Percentiles rank a stretch among this genome's conserved stretches.
Conservation (phyloP, 2,329 filamentous ascomycete genomes). For the Penicillium rolfsii region DNA sequence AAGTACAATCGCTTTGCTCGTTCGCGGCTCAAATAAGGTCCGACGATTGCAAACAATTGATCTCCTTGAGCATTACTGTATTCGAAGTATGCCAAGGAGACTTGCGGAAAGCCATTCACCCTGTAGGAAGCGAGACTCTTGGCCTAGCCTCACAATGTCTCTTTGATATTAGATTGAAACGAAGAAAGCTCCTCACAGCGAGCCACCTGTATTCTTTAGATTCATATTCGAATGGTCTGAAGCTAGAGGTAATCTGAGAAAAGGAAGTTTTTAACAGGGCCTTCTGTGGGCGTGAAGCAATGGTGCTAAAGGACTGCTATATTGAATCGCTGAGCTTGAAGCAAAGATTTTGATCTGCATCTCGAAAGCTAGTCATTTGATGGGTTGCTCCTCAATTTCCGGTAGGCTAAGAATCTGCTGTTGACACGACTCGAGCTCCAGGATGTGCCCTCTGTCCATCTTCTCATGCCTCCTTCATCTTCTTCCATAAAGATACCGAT, state of each 20-base stretch:
- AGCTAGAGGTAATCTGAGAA: too few relatives aligned
- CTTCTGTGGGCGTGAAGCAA: conserved; percentile 55
- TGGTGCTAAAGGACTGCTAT: conserved; percentile 99
- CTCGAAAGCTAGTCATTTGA: conserved; percentile 74
- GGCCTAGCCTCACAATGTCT: neutral
- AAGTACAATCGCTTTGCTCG: neutral
- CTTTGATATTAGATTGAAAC: neutral
- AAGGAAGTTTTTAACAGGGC: conserved; percentile 56
- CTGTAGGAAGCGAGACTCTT: neutral
- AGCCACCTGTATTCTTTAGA: too few relatives aligned
- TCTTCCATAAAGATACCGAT: conserved; percentile 99
- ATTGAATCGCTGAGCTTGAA: conserved; percentile 97
- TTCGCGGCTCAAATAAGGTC: neutral
- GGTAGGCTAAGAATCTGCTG: conserved; percentile 94
- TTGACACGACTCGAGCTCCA: conserved; percentile 98
- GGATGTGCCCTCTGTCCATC: conserved; percentile 98
- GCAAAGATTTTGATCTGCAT: conserved; percentile 72
- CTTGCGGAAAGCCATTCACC: neutral
- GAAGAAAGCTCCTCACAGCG: neutral
- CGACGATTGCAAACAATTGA: neutral
- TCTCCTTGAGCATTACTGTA: neutral
- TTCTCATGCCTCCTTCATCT: conserved; percentile 93
- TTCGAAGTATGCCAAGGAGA: neutral
- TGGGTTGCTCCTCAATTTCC: conserved; percentile 99
- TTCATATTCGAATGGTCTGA: too few relatives aligned